A percentile compares a stretch with the other conserved stretches of the same genome.
These are phyloP conservation scores for Solanum hybrid DNA, from an alignment of 305 asterid genomes.

Conservation along the genomic window DNA sequence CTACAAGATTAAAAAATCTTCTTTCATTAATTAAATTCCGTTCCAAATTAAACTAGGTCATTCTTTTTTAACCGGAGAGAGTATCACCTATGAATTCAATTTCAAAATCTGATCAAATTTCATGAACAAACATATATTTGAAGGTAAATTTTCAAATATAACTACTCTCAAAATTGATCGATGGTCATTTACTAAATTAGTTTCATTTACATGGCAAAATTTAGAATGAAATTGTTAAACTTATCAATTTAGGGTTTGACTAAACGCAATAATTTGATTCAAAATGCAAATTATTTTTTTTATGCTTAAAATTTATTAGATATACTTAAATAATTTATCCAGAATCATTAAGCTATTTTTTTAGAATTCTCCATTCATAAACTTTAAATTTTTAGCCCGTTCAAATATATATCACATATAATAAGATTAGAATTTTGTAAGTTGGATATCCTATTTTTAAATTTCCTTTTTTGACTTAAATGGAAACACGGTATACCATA, in stretches of 20 bases:
- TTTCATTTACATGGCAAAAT: not conserved
- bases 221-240: not conserved
- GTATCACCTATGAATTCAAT: too few relatives aligned
- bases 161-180: not conserved
- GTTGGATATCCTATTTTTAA: not conserved
- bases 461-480: not conserved
- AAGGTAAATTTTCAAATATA: too few relatives aligned
- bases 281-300: not conserved
- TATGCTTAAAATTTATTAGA: not conserved
- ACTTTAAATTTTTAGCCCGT: not conserved
- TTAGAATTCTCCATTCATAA: not conserved
- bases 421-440: not conserved
- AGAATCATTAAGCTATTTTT: not conserved
- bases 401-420: not conserved
- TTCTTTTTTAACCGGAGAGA: fast-evolving
- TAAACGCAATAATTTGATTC: not conserved
- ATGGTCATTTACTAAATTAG: not conserved
- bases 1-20: too few relatives aligned
- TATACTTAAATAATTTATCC: not conserved
- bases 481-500: not conserved
- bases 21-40: too few relatives aligned
- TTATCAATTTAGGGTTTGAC: not conserved
- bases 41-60: fast-evolving
- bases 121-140: not conserved
- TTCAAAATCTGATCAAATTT: not conserved